phyloP scores from a whole-genome alignment of 371 early-diverging fungal species.

The Rhizomucor miehei region DNA sequence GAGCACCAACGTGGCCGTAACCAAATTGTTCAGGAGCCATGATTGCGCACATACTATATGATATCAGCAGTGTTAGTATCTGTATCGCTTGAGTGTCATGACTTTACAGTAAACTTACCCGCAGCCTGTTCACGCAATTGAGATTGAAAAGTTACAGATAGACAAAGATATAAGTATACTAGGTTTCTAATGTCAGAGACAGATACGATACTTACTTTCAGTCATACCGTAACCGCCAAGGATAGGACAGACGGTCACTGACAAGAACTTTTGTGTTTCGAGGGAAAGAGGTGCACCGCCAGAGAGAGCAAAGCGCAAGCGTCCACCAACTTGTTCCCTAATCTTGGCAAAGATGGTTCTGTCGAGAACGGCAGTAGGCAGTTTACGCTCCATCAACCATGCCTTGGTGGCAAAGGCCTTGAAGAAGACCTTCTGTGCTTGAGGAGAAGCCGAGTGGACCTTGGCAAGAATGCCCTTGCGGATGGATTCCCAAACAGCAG shows the following conservation, averaged over 20 bases:
- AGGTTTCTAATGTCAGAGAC: no score
- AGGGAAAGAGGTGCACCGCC: constrained; percentile 94
- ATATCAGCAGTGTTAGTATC: background rate
- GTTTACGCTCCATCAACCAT: constrained; percentile 59
- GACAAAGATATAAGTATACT: no score
- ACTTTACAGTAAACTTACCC: constrained; percentile 23
- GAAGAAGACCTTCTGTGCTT: constrained; percentile 72
- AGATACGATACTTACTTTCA: constrained; percentile 33
- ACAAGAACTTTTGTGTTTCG: constrained; percentile 86
- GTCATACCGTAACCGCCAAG: constrained; percentile 91
- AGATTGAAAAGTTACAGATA: no score
- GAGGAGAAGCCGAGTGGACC: constrained; percentile 59
- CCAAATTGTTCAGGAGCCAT: constrained; percentile 63
- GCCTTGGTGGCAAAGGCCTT: constrained; percentile 76
- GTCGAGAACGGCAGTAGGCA: constrained; percentile 79
- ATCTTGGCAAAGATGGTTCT: constrained; percentile 88
- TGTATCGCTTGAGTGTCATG: constrained; percentile 3
- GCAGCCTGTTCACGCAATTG: constrained; percentile 32
- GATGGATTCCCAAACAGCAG: constrained; percentile 92
- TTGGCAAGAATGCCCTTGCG: constrained; percentile 82
- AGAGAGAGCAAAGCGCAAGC: constrained; percentile 81
- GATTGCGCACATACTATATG: constrained; percentile 58
- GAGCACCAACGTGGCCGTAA: constrained; percentile 79
- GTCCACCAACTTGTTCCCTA: constrained; percentile 89
- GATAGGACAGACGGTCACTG: constrained; percentile 79